These are phyloP conservation scores for Eucalyptus shirleyi DNA, from an alignment of 345 rosid species.

Conservation along the genomic window DNA sequence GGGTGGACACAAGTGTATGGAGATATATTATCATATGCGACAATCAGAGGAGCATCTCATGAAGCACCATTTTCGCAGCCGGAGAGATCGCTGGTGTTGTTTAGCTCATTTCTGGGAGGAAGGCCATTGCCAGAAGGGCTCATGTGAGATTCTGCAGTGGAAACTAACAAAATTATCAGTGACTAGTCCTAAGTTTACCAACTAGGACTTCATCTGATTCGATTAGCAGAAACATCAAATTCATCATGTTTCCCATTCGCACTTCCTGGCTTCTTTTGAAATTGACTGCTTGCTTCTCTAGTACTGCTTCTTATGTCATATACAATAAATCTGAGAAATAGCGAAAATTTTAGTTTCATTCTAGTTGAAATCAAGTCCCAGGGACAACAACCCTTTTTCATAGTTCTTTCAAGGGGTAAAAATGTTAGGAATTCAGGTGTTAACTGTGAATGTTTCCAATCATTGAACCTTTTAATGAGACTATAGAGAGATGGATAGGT, in stretches of 20 bases:
- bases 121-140: conserved; percentile 14
- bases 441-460: not conserved
- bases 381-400: not conserved
- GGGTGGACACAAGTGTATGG: conserved; percentile 52
- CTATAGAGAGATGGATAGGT: not conserved
- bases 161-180: not conserved
- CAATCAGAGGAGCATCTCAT: conserved; percentile 44
- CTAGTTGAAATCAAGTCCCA: not conserved
- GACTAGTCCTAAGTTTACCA: not conserved
- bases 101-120: conserved; percentile 16
- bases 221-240: not conserved
- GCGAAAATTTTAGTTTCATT: not conserved
- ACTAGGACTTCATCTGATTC: not conserved
- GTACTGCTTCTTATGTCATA: not conserved
- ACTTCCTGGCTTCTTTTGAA: not conserved
- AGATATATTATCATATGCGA: conserved; percentile 18
- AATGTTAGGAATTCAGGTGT: not conserved
- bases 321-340: not conserved
- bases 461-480: not conserved
- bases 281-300: not conserved
- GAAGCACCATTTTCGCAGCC: conserved; percentile 39
- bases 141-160: not conserved
- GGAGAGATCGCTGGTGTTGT: conserved; percentile 25
- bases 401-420: not conserved
- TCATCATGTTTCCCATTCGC: not conserved